A percentile compares a stretch with the other conserved stretches of the same genome.
Evolutionary conservation across 164 flowering plant genomes (phyloP).

Genomic region (Kalanchoe fedtschenkoi): DNA sequence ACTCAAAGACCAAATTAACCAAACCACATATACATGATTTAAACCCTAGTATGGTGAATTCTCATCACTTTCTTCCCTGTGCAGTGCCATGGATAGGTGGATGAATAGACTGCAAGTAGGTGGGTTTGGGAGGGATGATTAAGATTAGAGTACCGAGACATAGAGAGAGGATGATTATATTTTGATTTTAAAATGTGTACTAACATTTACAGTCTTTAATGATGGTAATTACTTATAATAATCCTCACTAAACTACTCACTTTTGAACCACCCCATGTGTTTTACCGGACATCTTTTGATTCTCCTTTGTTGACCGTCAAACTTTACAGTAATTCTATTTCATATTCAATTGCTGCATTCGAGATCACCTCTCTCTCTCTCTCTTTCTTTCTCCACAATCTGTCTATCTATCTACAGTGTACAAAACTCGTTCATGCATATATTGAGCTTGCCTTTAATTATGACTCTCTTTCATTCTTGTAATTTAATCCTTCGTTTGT

Average conservation of each 20-base stretch:
- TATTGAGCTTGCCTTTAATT: background rate
- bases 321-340: background rate
- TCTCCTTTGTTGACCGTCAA: conserved; percentile 4
- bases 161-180: background rate
- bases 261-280: conserved; percentile 4
- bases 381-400: background rate
- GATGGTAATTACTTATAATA: background rate
- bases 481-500: background rate
- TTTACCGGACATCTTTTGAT: conserved; percentile 2
- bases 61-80: background rate
- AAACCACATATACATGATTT: background rate
- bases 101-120: background rate
- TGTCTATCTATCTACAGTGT: background rate
- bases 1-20: background rate
- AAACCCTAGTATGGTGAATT: background rate
- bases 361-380: background rate
- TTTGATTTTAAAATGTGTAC: background rate
- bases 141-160: conserved; percentile 4
- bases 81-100: background rate
- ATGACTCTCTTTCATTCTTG: background rate
- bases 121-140: conserved; percentile 1
- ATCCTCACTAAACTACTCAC: background rate
- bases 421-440: background rate
- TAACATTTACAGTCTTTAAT: background rate
- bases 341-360: background rate